These are phyloP conservation scores for Kodamaea fukazawae DNA, from an alignment of 805 yeast species.

Conservation along the genomic window DNA sequence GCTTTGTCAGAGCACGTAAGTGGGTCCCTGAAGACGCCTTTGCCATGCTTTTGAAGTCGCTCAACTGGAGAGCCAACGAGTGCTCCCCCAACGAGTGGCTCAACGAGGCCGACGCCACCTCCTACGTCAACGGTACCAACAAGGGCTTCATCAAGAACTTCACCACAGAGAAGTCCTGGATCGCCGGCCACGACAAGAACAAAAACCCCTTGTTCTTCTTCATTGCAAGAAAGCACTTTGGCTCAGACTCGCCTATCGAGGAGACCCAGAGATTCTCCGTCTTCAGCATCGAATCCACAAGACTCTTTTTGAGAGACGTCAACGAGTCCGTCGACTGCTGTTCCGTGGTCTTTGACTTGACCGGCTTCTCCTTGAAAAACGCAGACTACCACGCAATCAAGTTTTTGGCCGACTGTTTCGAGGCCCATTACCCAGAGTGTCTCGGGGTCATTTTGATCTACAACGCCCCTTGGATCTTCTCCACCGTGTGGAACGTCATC, in stretches of 20 bases:
- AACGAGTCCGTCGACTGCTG: slow-evolving; percentile 77
- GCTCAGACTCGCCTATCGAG: slow-evolving; percentile 50
- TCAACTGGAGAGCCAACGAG: slow-evolving; percentile 71
- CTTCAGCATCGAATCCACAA: slow-evolving; percentile 74
- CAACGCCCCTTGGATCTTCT: slow-evolving; percentile 96
- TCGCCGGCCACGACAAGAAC: slow-evolving; percentile 69
- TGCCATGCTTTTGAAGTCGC: slow-evolving; percentile 67
- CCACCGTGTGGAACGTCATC: slow-evolving; percentile 90
- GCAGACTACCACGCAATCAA: slow-evolving; percentile 93
- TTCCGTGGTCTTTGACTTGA: slow-evolving; percentile 79
- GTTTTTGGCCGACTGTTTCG: slow-evolving; percentile 83
- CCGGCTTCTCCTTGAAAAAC: slow-evolving; percentile 82
- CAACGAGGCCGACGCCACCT: slow-evolving; percentile 68
- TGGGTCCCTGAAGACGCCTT: slow-evolving; percentile 70
- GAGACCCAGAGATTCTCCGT: slow-evolving; percentile 77
- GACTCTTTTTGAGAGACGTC: slow-evolving; percentile 56
- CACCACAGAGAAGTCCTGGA: slow-evolving; percentile 64
- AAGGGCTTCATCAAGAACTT: slow-evolving; percentile 55
- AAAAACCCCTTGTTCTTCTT: slow-evolving; percentile 80
- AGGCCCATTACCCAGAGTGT: slow-evolving; percentile 95
- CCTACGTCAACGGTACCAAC: slow-evolving; percentile 40
- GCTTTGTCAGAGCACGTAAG: slow-evolving; percentile 85
- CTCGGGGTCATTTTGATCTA: slow-evolving; percentile 82
- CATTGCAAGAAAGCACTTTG: slow-evolving; percentile 69
- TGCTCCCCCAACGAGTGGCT: slow-evolving; percentile 59